Base-by-base conservation (phyloP, 2,329 filamentous ascomycete genomes). In the Phoma herbarum region DNA sequence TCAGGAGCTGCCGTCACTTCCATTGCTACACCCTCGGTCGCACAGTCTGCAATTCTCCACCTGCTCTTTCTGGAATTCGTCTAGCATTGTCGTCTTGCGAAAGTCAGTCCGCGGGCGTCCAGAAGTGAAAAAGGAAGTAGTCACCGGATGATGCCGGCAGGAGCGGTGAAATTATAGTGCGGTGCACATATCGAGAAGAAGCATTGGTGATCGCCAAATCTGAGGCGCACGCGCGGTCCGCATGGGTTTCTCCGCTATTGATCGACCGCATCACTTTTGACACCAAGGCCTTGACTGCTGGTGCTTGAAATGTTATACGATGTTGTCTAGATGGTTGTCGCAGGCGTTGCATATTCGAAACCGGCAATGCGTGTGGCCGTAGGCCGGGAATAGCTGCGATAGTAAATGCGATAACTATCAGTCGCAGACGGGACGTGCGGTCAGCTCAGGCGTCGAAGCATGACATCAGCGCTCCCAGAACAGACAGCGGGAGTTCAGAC, bases 221-320 rank as follows among this genome's bases (percentile, higher is more conserved):
- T 18, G 14, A 33, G 23, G 37, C 28, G 37, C 37, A 42, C 10
- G 29, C 25, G 35, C 22, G n/a, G 35, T 26, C 29, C 16, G 29
- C 45, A 39, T 41, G 48, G 37, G 22, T 22, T 1, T 22, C 25
- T 33, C 35, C 35, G 48, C 48, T 42, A 12, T 11, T 23, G 23
- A 41, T 50, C 47, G 22, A 22, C 47, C 33, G 48, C 48, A 42
- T 12, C 48, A 51, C 23, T 51, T 51, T n/a, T 31, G 22, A 41
- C 23, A 39, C 29, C 9, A 25, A 23, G 33, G 37, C 11, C 5
- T 31, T 4, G 48, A 11, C n/a, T 51, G 10, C 23, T 12, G 37
- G 14, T 41, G 37, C 20, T 23, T 23, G 37, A 41, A 7, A 18
- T 18, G 8, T 4, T 29, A 41, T 16, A 29, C 26, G 22, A n/a